Evolutionary conservation across 2,329 filamentous ascomycete genomes (phyloP).

Genomic region (Huntiella bhutanensis): DNA sequence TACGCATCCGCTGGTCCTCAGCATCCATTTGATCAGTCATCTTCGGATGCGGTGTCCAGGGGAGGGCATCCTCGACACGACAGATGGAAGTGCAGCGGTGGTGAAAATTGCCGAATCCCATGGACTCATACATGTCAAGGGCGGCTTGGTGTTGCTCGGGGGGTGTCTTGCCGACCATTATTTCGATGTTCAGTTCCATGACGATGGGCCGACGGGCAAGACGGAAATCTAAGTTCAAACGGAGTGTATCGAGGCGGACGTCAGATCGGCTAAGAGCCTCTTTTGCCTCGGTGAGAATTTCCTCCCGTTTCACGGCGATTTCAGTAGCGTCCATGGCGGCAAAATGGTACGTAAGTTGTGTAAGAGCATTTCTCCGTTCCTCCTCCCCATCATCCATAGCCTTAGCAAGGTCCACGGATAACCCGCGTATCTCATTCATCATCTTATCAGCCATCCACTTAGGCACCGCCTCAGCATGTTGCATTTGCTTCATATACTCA

Average conservation of each 20-base stretch:
- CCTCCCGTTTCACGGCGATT: background rate
- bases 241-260: background rate
- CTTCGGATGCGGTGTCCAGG: background rate
- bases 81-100: background rate
- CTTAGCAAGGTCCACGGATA: background rate
- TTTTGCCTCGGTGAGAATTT: background rate
- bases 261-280: no score
- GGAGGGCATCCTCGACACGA: background rate
- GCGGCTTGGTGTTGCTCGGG: background rate
- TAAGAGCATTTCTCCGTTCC: background rate
- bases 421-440: background rate
- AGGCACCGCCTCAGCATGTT: background rate
- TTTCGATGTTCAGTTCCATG: background rate
- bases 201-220: background rate
- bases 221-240: background rate
- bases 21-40: background rate
- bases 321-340: background rate
- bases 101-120: no score
- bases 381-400: background rate
- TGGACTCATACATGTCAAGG: background rate
- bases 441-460: slow-evolving; percentile 1
- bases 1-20: background rate
- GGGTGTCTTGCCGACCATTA: background rate
- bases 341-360: background rate
- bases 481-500: background rate